Evolutionary conservation across 805 yeast species (phyloP).

Genomic region (Spathaspora girioi): DNA sequence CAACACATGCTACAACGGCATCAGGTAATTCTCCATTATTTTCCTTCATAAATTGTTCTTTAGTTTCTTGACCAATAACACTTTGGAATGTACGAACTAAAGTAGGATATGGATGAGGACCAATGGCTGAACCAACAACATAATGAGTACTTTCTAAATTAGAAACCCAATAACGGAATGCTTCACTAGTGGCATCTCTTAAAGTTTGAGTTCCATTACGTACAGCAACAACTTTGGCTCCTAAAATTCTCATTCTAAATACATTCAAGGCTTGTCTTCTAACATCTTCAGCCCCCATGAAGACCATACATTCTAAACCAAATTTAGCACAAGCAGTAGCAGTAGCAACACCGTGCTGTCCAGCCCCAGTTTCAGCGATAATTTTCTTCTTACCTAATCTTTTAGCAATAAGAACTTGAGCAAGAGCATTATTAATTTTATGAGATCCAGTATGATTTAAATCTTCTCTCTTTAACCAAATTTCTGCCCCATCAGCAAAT

Average conservation of each 20-base stretch:
- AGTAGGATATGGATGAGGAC: conserved; percentile 99
- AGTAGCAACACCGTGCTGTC: conserved; percentile 91
- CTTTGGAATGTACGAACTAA: conserved; percentile 97
- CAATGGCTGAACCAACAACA: conserved; percentile 96
- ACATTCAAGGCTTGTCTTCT: conserved; percentile 98
- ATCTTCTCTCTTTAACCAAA: conserved; percentile 98
- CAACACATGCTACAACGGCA: conserved; percentile 96
- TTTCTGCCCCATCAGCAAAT: conserved; percentile 84
- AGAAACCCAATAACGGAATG: conserved; percentile 93
- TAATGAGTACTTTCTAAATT: conserved; percentile 84
- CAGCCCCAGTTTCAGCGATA: conserved; percentile 91
- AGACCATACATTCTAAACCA: conserved; percentile 90
- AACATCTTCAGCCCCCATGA: conserved; percentile 99
- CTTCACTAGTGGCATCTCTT: conserved; percentile 97
- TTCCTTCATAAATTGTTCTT: conserved; percentile 77
- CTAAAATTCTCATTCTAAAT: conserved; percentile 93
- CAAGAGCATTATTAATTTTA: conserved; percentile 79
- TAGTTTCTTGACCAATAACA: conserved; percentile 93
- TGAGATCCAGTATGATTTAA: conserved; percentile 87
- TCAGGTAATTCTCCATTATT: conserved; percentile 86
- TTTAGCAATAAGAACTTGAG: conserved; percentile 76
- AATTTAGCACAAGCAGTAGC: conserved; percentile 92
- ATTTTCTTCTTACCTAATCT: conserved; percentile 73
- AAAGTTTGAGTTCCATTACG: conserved; percentile 92
- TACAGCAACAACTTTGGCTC: conserved; percentile 93